Evolutionary conservation across 1,284 basidiomycete species (phyloP).

Genomic region (Entoloma clypeatum): DNA sequence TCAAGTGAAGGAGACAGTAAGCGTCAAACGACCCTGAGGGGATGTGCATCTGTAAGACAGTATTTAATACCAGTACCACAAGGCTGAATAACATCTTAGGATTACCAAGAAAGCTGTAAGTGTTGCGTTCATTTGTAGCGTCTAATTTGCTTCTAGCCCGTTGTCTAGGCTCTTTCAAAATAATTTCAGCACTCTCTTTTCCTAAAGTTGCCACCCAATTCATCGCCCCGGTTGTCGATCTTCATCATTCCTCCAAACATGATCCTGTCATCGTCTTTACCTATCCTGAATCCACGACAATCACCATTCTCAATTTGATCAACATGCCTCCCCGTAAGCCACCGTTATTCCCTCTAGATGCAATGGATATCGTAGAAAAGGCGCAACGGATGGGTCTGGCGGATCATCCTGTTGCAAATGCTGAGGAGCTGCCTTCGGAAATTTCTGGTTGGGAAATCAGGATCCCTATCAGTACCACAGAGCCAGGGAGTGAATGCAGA

Average conservation of each 20-base stretch:
- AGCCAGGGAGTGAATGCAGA: slow-evolving; percentile 9
- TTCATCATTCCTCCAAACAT: slow-evolving; percentile 41
- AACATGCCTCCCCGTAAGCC: slow-evolving; percentile 36
- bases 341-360: slow-evolving; percentile 25
- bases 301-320: slow-evolving; percentile 46
- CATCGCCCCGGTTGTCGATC: slow-evolving; percentile 32
- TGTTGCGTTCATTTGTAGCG: slow-evolving; percentile 10
- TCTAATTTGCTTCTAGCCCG: slow-evolving; percentile 4
- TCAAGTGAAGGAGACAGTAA: slow-evolving; percentile 30
- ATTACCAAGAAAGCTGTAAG: slow-evolving; percentile 68
- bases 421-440: slow-evolving; percentile 7
- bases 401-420: slow-evolving; percentile 8
- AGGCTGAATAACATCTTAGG: slow-evolving; percentile 37
- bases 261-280: slow-evolving; percentile 50
- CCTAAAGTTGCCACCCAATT: slow-evolving; percentile 36
- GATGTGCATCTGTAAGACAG: slow-evolving; percentile 55
- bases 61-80: background rate
- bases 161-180: slow-evolving; percentile 55
- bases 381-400: slow-evolving; percentile 20
- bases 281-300: slow-evolving; percentile 36
- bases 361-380: slow-evolving; percentile 15
- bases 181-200: slow-evolving; percentile 49
- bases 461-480: background rate
- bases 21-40: slow-evolving; percentile 43
- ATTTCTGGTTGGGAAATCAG: slow-evolving; percentile 14